Base-by-base conservation (phyloP, 306 rosid species). In the Glycine latifolia region DNA sequence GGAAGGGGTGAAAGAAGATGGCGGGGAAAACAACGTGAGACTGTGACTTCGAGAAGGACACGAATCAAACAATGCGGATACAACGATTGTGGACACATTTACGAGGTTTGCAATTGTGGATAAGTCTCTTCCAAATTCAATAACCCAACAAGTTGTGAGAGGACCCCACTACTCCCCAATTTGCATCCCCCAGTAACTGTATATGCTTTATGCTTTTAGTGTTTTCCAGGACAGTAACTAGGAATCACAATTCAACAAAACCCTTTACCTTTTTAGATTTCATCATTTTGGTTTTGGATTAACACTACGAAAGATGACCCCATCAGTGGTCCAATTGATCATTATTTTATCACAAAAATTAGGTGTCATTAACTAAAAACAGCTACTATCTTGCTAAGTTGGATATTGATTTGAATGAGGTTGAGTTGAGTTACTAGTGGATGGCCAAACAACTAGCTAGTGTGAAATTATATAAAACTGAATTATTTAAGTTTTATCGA, bases 11-110 rank as follows among this genome's bases (percentile, higher is more conserved):
- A 26, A 26, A 26, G 31, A 26, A 26, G 31, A 26, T 26, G 31
- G 31, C 31, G 31, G 2, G 31, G 31, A 26, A 26, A 4, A 26
- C 31, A 26, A 26, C 31, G 31, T 26, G 31, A 2, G 31, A 26
- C 31, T 26, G 20, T 20, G 67, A 53, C 66, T 49, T 14, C 6
- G 61, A 54, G 76, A 71, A 8, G 20, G 58, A 15, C 62, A 63
- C 0, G n/a, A 11, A 78, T 66, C 37, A 43, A 58, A 17, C 1
- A 53, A 14, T 20, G 47, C 15, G 3, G 81, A 86, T 88, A 39
- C 97, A 88, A 54, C 7, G 88, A 37, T 55, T 46, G 79, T 88
- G 77, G 89, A 88, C 91, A 58, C 5, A 35, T n/a, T 4, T 44
- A 46, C 17, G 5, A 48, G 7, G 3, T 33, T 68, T 75, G 72